These are phyloP conservation scores for Tylopilus sp. DNA, from an alignment of 768 basidiomycete species.

Conservation along the genomic window DNA sequence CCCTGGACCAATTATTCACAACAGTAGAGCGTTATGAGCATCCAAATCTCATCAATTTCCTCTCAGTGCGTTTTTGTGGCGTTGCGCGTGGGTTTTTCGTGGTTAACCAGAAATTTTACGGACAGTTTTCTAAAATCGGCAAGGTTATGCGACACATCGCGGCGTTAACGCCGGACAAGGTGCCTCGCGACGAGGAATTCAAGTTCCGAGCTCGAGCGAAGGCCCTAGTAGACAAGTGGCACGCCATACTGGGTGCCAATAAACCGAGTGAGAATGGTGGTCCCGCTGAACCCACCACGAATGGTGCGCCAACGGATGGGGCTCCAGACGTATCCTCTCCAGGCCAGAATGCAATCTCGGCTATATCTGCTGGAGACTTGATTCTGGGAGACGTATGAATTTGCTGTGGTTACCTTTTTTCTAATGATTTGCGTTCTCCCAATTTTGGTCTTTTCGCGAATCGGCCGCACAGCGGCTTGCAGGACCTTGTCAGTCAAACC, in stretches of 20 bases:
- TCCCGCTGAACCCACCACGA: constrained; percentile 19
- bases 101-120: constrained; percentile 9
- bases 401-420: constrained; percentile 9
- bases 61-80: constrained; percentile 43
- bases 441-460: constrained; percentile 17
- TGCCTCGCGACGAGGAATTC: constrained; percentile 51
- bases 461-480: constrained; percentile 4
- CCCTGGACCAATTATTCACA: constrained; percentile 66
- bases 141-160: constrained; percentile 65
- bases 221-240: constrained; percentile 47
- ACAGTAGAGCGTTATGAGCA: constrained; percentile 73
- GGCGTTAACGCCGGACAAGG: constrained; percentile 37
- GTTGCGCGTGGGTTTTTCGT: constrained; percentile 2
- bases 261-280: constrained; percentile 31
- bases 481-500: constrained; percentile 17
- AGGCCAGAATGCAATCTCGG: constrained; percentile 28
- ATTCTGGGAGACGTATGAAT: constrained; percentile 41
- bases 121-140: constrained; percentile 46
- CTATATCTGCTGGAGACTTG: constrained; percentile 35
- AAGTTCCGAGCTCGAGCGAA: constrained; percentile 49
- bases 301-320: constrained; percentile 23
- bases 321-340: constrained; percentile 18
- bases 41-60: constrained; percentile 70
- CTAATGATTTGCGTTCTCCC: constrained; percentile 7
- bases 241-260: constrained; percentile 35